phyloP scores from a whole-genome alignment of 106 monocot genomes.

The Apostasia shenzhenica region DNA sequence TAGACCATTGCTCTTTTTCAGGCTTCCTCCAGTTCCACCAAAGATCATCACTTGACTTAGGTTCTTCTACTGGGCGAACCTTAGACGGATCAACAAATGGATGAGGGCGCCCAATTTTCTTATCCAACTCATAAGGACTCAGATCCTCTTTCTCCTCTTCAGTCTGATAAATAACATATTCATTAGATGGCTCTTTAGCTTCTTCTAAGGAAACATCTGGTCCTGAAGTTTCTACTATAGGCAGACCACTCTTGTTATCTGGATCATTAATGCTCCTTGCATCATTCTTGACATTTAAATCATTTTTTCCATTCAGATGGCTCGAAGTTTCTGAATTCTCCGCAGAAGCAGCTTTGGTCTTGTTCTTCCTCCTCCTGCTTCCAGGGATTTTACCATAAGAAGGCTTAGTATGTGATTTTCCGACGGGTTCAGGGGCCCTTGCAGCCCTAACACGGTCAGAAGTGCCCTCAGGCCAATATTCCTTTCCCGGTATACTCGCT shows the following conservation, averaged over 20 bases:
- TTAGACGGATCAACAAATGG: slow-evolving; percentile 72
- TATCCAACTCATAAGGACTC: slow-evolving; percentile 67
- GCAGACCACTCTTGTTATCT: background rate
- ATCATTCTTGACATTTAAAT: background rate
- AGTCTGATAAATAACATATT: slow-evolving; percentile 76
- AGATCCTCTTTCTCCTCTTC: slow-evolving; percentile 48
- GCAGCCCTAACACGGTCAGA: slow-evolving; percentile 62
- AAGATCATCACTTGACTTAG: slow-evolving; percentile 71
- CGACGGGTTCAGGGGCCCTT: slow-evolving; percentile 71
- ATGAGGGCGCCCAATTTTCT: slow-evolving; percentile 70
- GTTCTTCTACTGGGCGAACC: slow-evolving; percentile 58
- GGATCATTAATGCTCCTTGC: too few species aligned
- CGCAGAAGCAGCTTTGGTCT: slow-evolving; percentile 29
- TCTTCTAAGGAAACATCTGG: slow-evolving; percentile 43
- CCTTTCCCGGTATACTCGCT: slow-evolving; percentile 75
- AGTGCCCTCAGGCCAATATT: slow-evolving; percentile 97
- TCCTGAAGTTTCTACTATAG: slow-evolving; percentile 23
- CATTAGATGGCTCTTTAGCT: slow-evolving; percentile 38
- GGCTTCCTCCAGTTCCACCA: slow-evolving; percentile 99
- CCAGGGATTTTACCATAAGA: slow-evolving; percentile 86
- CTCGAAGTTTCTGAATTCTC: slow-evolving; percentile 9
- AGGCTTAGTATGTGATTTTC: slow-evolving; percentile 58
- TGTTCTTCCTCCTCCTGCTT: slow-evolving; percentile 69
- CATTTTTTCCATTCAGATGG: background rate
- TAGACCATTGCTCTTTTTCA: slow-evolving; percentile 90